Percentiles rank a stretch among this genome's conserved stretches.
Conservation (phyloP, 129 eudicot genomes). For the Chrysanthemum makinoi region DNA sequence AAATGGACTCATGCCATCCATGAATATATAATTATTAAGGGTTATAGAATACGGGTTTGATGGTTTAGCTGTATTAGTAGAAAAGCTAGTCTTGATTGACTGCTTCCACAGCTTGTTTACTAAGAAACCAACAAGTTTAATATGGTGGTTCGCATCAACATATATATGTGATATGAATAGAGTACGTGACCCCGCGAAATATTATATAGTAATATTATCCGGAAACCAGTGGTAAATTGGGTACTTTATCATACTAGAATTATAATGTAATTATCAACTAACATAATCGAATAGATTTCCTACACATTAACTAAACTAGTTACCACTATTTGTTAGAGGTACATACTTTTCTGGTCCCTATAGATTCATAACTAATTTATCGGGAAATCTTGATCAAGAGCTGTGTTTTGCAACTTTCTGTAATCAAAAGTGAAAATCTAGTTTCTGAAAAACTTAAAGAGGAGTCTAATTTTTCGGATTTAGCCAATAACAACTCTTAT, state of each 20-base stretch:
- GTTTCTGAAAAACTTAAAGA: no score
- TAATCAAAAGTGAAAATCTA: no score
- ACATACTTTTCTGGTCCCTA: no score
- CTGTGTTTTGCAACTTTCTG: no score
- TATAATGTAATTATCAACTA: no score
- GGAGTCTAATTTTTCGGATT: no score
- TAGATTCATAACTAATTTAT: no score
- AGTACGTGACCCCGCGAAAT: slow-evolving; percentile 8
- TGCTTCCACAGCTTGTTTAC: slow-evolving; percentile 2
- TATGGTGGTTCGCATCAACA: slow-evolving; percentile 9
- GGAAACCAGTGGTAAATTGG: neutral
- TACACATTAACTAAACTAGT: neutral
- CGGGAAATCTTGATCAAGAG: no score
- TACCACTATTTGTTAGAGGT: no score
- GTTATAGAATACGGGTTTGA: slow-evolving; percentile 14
- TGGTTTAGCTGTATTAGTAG: slow-evolving; percentile 6
- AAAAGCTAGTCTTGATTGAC: slow-evolving; percentile 24
- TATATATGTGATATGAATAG: neutral
- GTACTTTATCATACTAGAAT: no score
- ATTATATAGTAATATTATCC: neutral
- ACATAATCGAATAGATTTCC: neutral
- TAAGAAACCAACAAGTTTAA: slow-evolving; percentile 19
- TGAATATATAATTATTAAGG: slow-evolving; percentile 15
- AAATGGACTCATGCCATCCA: slow-evolving; percentile 30
- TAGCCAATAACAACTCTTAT: no score